These are phyloP conservation scores for Blastomyces parvus DNA, from an alignment of 2,329 filamentous ascomycete genomes.

Conservation along the genomic window DNA sequence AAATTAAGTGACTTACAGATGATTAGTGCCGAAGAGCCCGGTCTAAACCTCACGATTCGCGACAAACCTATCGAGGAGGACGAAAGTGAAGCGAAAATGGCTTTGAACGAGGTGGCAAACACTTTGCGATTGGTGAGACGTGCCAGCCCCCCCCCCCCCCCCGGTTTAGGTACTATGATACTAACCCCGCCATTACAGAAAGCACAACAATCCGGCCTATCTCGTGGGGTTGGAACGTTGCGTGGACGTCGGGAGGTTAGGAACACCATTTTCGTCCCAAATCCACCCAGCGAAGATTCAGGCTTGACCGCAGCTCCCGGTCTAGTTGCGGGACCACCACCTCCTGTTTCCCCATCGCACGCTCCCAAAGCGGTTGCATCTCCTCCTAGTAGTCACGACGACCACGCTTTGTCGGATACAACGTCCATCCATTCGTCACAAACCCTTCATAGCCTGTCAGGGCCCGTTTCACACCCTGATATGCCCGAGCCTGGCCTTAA, in stretches of 20 bases:
- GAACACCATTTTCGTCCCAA: slow-evolving; percentile 76
- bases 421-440: slow-evolving; percentile 85
- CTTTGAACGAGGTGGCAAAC: slow-evolving; percentile 41
- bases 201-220: slow-evolving; percentile 45
- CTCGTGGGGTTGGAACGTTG: slow-evolving; percentile 63
- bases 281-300: slow-evolving; percentile 30
- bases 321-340: slow-evolving; percentile 20
- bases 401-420: slow-evolving; percentile 68
- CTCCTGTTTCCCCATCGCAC: slow-evolving; percentile 30
- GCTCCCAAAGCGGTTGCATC: slow-evolving; percentile 34
- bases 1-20: slow-evolving; percentile 15
- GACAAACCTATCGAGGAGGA: slow-evolving; percentile 43
- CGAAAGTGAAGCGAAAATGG: slow-evolving; percentile 40
- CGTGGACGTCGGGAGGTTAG: slow-evolving; percentile 83
- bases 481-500: slow-evolving; percentile 71
- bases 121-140: slow-evolving; percentile 36
- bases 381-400: slow-evolving; percentile 48
- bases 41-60: slow-evolving; percentile 40
- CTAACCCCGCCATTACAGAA: slow-evolving; percentile 26
- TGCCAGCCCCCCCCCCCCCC: slow-evolving; percentile 12
- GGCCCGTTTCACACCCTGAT: slow-evolving; percentile 70
- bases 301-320: slow-evolving; percentile 24
- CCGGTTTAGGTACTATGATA: neutral
- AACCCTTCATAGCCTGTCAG: slow-evolving; percentile 59
- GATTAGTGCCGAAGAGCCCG: slow-evolving; percentile 33